Evolutionary conservation across 176 grass and related monocot genomes (phyloP).

Genomic region (Dendrocalamus sinicus): DNA sequence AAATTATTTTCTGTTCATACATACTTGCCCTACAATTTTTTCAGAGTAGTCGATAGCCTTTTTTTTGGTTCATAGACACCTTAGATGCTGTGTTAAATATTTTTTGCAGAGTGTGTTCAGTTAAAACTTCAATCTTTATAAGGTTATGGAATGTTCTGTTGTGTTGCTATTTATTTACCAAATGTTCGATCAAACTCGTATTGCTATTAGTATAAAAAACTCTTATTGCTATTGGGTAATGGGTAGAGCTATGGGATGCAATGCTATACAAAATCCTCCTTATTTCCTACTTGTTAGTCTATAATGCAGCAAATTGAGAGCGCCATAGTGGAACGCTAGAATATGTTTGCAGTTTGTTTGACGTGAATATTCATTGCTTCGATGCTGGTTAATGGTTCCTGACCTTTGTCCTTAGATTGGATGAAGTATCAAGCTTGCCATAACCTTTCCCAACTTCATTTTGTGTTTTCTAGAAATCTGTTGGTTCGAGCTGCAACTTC

Average conservation of each 20-base stretch:
- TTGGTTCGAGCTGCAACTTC: constrained; percentile 4
- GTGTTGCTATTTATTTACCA: background rate
- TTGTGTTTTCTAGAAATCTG: background rate
- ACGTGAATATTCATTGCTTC: background rate
- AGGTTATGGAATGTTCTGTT: background rate
- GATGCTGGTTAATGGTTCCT: background rate
- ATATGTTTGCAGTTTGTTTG: background rate
- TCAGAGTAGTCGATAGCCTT: background rate
- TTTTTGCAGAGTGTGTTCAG: background rate
- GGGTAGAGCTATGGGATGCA: background rate
- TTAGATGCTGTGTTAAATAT: background rate
- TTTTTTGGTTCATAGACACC: background rate
- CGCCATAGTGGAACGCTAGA: background rate
- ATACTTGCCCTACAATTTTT: background rate
- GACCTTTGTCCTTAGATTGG: background rate
- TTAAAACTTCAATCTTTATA: background rate
- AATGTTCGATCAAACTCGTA: background rate
- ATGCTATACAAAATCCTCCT: too few relatives aligned
- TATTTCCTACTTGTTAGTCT: background rate
- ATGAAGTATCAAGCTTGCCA: background rate
- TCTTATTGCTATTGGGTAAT: background rate
- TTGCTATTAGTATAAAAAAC: background rate
- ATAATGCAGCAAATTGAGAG: background rate
- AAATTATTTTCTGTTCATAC: background rate
- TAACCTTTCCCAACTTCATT: background rate